A percentile compares a stretch with the other conserved stretches of the same genome.
Evolutionary conservation across 345 rosid species (phyloP).

Genomic region (Litchi chinensis): DNA sequence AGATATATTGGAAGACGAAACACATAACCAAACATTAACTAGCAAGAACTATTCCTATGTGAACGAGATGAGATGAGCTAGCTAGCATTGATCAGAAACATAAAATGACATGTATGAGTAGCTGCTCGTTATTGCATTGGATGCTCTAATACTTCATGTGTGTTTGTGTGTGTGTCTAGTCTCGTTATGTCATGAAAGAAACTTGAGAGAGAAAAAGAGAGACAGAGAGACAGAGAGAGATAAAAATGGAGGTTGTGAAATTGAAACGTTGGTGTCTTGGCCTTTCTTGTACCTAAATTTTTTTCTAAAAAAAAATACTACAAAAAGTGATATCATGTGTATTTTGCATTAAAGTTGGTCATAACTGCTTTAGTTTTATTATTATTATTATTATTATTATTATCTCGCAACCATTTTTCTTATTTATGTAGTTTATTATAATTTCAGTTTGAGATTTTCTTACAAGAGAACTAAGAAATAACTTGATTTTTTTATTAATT

Average conservation of each 20-base stretch:
- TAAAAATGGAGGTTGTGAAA: constrained; percentile 17
- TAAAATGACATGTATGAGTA: background rate
- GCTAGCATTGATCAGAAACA: background rate
- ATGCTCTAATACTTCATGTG: background rate
- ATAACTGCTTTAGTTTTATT: background rate
- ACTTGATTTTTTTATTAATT: no score
- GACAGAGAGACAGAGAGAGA: constrained; percentile 8
- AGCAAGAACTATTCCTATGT: constrained; percentile 22
- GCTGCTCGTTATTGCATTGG: constrained; percentile 2
- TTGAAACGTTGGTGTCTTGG: constrained; percentile 10
- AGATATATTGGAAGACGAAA: constrained; percentile 9
- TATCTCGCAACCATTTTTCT: no score
- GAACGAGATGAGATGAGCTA: constrained; percentile 5
- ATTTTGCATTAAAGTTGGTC: background rate
- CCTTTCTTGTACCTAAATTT: background rate
- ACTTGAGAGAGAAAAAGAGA: constrained; percentile 10
- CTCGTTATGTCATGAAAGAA: background rate
- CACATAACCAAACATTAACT: background rate
- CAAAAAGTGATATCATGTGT: background rate
- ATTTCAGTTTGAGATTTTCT: no score
- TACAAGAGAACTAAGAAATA: no score
- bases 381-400: no score
- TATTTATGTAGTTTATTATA: no score
- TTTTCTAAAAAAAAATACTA: background rate
- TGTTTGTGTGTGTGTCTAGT: background rate